These are phyloP conservation scores for Phanerodontia chrysosporium DNA, from an alignment of 768 basidiomycete genomes.

Conservation along the genomic window DNA sequence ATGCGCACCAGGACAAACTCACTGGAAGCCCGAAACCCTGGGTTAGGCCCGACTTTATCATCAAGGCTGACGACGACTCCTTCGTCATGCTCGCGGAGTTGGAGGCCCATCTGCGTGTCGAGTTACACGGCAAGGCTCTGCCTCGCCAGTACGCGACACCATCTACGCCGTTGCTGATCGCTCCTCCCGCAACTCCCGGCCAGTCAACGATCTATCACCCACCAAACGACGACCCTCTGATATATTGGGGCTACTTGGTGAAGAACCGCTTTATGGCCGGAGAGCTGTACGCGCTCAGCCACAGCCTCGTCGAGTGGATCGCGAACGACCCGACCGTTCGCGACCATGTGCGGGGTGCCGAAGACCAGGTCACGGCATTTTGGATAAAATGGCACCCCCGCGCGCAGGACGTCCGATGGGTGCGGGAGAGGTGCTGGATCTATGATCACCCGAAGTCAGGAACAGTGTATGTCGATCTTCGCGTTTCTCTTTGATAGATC, in stretches of 20 bases:
- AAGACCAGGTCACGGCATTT: slow-evolving; percentile 90
- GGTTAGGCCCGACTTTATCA: slow-evolving; percentile 87
- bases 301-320: slow-evolving; percentile 84
- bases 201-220: slow-evolving; percentile 5
- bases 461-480: slow-evolving; percentile 70
- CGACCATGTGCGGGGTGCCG: slow-evolving; percentile 68
- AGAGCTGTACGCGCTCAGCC: slow-evolving; percentile 87
- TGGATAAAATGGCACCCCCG: slow-evolving; percentile 90
- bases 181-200: slow-evolving; percentile 10
- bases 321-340: slow-evolving; percentile 70
- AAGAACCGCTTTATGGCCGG: slow-evolving; percentile 95
- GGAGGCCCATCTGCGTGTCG: slow-evolving; percentile 80
- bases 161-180: neutral
- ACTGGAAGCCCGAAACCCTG: slow-evolving; percentile 49
- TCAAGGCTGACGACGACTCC: slow-evolving; percentile 94
- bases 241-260: slow-evolving; percentile 89
- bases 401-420: slow-evolving; percentile 79
- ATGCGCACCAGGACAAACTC: slow-evolving; percentile 48
- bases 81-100: slow-evolving; percentile 94
- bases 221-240: slow-evolving; percentile 53
- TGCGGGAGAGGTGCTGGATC: slow-evolving; percentile 92
- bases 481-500: neutral
- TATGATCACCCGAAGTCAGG: slow-evolving; percentile 95
- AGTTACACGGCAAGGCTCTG: slow-evolving; percentile 45
- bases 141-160: slow-evolving; percentile 11